A percentile compares a stretch with the other conserved stretches of the same genome.
Conservation (phyloP, 2,329 filamentous ascomycete genomes). For the Diaporthe australafricana region DNA sequence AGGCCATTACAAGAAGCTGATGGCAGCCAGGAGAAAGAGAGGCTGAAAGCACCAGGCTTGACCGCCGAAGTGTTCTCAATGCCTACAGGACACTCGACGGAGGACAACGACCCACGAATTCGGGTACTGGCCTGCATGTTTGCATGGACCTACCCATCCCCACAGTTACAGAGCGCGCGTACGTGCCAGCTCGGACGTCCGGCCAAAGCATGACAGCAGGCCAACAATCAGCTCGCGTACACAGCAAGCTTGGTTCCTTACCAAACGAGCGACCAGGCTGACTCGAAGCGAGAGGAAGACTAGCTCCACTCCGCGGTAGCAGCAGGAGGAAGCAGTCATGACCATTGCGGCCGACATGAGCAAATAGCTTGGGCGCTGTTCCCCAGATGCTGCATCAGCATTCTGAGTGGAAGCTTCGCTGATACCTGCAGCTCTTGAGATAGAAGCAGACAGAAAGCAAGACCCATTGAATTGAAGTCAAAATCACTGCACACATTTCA, state of each 20-base stretch:
- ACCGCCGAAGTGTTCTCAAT: neutral
- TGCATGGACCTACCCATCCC: neutral
- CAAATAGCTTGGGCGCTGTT: neutral
- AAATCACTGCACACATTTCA: neutral
- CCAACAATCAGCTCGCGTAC: neutral
- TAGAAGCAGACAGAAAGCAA: neutral
- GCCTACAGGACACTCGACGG: slow-evolving; percentile 25
- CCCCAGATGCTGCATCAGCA: neutral
- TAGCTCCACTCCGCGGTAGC: neutral
- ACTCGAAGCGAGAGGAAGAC: neutral
- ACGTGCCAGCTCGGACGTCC: neutral
- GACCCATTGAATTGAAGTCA: neutral
- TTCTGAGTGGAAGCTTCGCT: neutral
- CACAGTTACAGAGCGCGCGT: neutral
- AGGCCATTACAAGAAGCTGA: slow-evolving; percentile 85
- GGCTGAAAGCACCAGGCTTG: slow-evolving; percentile 37
- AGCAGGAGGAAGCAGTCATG: slow-evolving; percentile 4
- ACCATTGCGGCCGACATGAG: neutral
- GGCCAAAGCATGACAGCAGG: neutral
- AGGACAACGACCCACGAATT: neutral
- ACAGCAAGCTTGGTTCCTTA: neutral
- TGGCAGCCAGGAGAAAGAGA: slow-evolving; percentile 52
- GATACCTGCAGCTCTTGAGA: neutral
- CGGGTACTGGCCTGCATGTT: neutral
- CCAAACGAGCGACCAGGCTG: neutral